These are phyloP conservation scores for Eremochloa ophiuroides DNA, from an alignment of 176 grass and related monocot genomes.

Conservation along the genomic window DNA sequence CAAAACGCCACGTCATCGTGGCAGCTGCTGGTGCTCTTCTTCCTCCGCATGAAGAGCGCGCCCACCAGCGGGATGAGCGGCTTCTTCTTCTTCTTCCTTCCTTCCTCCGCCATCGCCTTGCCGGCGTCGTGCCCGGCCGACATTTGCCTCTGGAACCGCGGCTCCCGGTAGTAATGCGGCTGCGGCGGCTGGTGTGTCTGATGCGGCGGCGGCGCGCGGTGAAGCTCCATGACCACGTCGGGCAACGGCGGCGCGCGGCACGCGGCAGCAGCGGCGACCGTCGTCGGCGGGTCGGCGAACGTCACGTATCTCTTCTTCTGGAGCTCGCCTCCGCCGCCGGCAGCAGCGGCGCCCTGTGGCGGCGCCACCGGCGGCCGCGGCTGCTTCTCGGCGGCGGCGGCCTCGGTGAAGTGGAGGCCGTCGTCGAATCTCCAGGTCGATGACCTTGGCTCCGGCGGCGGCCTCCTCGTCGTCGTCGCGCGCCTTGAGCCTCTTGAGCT, in stretches of 20 bases:
- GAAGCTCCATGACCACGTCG: slow-evolving; percentile 38
- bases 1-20: slow-evolving; percentile 23
- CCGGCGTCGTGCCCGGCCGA: slow-evolving; percentile 12
- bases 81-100: slow-evolving; percentile 79
- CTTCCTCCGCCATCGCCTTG: not conserved
- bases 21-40: slow-evolving; percentile 37
- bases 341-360: accelerated
- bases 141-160: slow-evolving; percentile 41
- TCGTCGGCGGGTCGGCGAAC: slow-evolving; percentile 63
- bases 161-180: slow-evolving; percentile 26
- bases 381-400: no score
- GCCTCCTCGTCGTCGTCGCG: slow-evolving; percentile 18
- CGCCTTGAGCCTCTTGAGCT: slow-evolving; percentile 58
- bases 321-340: slow-evolving; percentile 16
- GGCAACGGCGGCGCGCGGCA: slow-evolving; percentile 2
- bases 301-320: slow-evolving; percentile 94
- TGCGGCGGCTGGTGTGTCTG: not conserved
- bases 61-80: slow-evolving; percentile 67
- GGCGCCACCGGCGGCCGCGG: no score
- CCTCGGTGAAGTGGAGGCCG: slow-evolving; percentile 61
- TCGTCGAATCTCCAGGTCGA: slow-evolving; percentile 64
- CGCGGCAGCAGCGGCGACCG: not conserved
- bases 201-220: not conserved
- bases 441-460: slow-evolving; percentile 8
- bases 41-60: slow-evolving; percentile 72